A percentile compares a stretch with the other conserved stretches of the same genome.
Evolutionary conservation across 495 filamentous ascomycete species (phyloP).

Genomic region (Xylaria sp.): DNA sequence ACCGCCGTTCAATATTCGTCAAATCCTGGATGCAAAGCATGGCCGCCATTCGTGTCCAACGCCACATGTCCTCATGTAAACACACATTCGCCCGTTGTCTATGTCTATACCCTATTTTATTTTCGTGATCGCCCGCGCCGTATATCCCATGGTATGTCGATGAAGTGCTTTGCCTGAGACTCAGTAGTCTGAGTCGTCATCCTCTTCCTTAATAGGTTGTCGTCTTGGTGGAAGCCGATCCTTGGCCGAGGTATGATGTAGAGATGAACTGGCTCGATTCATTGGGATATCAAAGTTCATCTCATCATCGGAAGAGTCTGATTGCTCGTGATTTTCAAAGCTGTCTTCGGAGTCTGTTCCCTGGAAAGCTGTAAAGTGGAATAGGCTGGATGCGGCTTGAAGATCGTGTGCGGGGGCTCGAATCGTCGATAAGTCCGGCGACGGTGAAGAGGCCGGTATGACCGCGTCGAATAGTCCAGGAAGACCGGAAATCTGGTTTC

Average conservation of each 20-base stretch:
- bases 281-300: constrained; percentile 39
- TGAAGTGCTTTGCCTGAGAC: not conserved
- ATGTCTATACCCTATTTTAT: not conserved
- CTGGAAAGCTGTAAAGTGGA: constrained; percentile 31
- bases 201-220: constrained; percentile 24
- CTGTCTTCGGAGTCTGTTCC: constrained; percentile 31
- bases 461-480: constrained; percentile 43
- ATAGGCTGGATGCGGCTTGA: constrained; percentile 15
- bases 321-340: not conserved
- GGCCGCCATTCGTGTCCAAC: constrained; percentile 1
- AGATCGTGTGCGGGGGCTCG: constrained; percentile 23
- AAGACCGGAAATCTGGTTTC: constrained; percentile 48
- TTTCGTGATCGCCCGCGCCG: not conserved
- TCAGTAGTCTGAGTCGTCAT: constrained; percentile 26
- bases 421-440: constrained; percentile 3
- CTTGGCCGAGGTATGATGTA: not conserved
- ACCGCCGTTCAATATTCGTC: not conserved
- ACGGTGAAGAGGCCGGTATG: constrained; percentile 19
- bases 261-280: constrained; percentile 2
- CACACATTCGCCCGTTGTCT: not conserved
- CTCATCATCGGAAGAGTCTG: constrained; percentile 35
- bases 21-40: constrained; percentile 4
- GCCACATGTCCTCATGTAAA: not conserved
- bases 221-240: not conserved
- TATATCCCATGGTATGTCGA: not conserved